Conservation (phyloP, 495 filamentous ascomycete species). For the Trichocladium antarcticum region DNA sequence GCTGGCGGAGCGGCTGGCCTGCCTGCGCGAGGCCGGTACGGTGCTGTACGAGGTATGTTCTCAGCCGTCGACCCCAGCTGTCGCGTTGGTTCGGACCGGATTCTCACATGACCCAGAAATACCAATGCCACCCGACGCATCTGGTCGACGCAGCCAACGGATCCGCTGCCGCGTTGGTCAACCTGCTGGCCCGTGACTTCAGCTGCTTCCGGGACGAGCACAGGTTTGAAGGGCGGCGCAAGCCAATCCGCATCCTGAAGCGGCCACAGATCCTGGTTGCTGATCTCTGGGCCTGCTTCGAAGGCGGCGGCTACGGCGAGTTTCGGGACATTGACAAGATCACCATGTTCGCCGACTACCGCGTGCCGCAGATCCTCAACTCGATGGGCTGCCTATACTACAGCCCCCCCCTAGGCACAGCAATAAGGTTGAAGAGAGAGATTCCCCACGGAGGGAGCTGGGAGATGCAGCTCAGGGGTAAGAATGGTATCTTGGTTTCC, state of each 20-base stretch:
- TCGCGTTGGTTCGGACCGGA: not conserved
- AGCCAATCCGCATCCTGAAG: conserved; percentile 70
- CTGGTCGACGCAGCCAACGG: conserved; percentile 63
- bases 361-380: conserved; percentile 87
- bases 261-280: conserved; percentile 92
- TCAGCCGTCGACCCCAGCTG: not conserved
- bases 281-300: conserved; percentile 90
- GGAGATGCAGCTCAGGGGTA: conserved; percentile 80
- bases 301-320: conserved; percentile 64
- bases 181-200: conserved; percentile 69
- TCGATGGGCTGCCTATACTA: conserved; percentile 72
- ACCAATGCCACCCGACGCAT: conserved; percentile 61
- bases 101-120: conserved; percentile 46
- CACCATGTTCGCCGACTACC: conserved; percentile 98
- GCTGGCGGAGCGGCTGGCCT: conserved; percentile 62
- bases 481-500: not conserved
- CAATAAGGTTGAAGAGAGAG: conserved; percentile 49
- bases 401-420: conserved; percentile 62
- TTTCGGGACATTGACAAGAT: conserved; percentile 89
- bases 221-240: conserved; percentile 54
- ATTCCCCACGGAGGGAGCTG: conserved; percentile 64
- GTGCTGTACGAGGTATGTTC: conserved; percentile 68
- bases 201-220: conserved; percentile 76
- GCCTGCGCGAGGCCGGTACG: conserved; percentile 73
- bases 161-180: conserved; percentile 76